Conservation (phyloP, 306 rosid species). For the Spatholobus suberectus region DNA sequence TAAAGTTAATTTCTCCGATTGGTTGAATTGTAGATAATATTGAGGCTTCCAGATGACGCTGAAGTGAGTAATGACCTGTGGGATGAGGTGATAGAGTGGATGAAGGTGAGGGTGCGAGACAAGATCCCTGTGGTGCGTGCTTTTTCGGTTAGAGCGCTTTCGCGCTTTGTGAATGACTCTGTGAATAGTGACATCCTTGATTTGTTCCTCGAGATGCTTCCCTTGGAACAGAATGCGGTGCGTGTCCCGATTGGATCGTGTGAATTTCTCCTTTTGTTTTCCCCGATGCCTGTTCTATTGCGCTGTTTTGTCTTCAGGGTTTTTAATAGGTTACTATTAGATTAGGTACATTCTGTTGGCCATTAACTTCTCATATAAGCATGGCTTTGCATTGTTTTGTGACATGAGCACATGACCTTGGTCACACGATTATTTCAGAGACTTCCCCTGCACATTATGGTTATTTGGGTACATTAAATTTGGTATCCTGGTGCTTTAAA, state of each 20-base stretch:
- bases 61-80: slow-evolving; percentile 85
- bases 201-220: slow-evolving; percentile 75
- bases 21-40: slow-evolving; percentile 68
- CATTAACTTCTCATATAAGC: neutral
- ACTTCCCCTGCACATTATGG: neutral
- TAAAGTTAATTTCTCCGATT: neutral
- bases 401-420: neutral
- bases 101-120: slow-evolving; percentile 77
- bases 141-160: slow-evolving; percentile 89
- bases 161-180: slow-evolving; percentile 86
- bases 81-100: slow-evolving; percentile 90
- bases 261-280: neutral
- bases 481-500: neutral
- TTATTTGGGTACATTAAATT: neutral
- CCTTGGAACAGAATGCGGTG: slow-evolving; percentile 78
- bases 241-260: slow-evolving; percentile 44
- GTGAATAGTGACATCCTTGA: slow-evolving; percentile 83
- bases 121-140: slow-evolving; percentile 81
- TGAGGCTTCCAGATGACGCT: slow-evolving; percentile 93
- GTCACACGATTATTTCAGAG: neutral
- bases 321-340: slow-evolving; percentile 1
- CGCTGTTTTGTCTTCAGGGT: neutral
- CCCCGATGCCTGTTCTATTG: neutral
- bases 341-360: slow-evolving; percentile 2
- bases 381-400: neutral